Evolutionary conservation across 768 basidiomycete species (phyloP), one percentile per base, ranked within the genome.

Genomic region (Pleurotus tuber-regium): DNA sequence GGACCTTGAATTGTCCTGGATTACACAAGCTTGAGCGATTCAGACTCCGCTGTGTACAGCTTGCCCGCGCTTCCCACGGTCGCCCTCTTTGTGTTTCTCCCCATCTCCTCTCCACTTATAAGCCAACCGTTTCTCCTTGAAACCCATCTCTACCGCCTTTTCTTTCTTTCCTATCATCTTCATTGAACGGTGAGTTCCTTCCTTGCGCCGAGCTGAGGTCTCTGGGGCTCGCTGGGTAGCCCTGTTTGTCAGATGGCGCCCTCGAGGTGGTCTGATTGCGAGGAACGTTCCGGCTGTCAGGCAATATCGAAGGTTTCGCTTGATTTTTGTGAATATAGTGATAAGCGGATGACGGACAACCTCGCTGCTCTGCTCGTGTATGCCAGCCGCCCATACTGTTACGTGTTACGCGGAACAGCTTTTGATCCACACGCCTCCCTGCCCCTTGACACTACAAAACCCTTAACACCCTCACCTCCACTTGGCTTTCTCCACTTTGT

Each of bases 371-470:
- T 18, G 40, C 24, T 29, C 53, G 48, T 53, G 56, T 55, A 23
- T 41, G 61, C 61, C 62, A 68, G 60, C 66, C 63, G 61, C 61
- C 51, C 58, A 59, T 62, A 62, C 74, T 67, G 54, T 69, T 70
- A 65, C 66, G 59, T 66, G 62, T 63, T 63, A 56, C 65, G 60
- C 52, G 44, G 49, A 55, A 67, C 68, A 62, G 60, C 63, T 63
- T 69, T 59, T 70, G 68, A 73, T 71, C 59, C 72, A 70, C 73
- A 72, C 71, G 67, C 63, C 59, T 54, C 57, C 69, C 66, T 64
- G 69, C 69, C 69, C 71, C 64, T 66, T 35, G 52, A 53, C 44
- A 59, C 58, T 61, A 58, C 53, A 61, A 64, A 63, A 66, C 66
- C 63, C 61, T 41, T 43, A 44, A 30, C 52, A 23, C 7, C n/a